These are phyloP conservation scores for Geosmithia putterillii DNA, from an alignment of 2,329 filamentous ascomycete genomes.

Conservation along the genomic window DNA sequence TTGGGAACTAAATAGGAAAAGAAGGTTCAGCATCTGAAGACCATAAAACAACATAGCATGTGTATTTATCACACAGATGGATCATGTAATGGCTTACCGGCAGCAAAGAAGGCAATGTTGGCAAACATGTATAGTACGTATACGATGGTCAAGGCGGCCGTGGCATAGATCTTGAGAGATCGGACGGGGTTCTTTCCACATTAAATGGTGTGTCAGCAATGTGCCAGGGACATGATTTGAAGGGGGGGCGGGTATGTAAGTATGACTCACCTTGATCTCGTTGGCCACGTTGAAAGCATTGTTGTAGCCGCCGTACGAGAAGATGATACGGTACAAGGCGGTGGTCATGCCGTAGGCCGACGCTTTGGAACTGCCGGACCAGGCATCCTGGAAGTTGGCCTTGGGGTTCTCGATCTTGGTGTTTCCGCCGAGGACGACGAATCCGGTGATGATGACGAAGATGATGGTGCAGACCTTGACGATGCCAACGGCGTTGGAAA, in stretches of 20 bases:
- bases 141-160: constrained; percentile 36
- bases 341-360: constrained; percentile 24
- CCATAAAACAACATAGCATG: no score
- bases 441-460: constrained; percentile 48
- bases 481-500: constrained; percentile 42
- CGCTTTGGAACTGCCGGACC: constrained; percentile 16
- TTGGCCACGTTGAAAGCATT: constrained; percentile 53
- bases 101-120: constrained; percentile 50
- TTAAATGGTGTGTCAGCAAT: no score
- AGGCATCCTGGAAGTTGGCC: constrained; percentile 22
- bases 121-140: constrained; percentile 43
- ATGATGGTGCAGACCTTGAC: constrained; percentile 50
- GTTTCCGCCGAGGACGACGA: constrained; percentile 42
- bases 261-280: constrained; percentile 25
- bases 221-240: no score
- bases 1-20: constrained; percentile 25
- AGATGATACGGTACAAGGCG: constrained; percentile 46
- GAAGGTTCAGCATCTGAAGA: no score
- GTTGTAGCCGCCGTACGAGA: constrained; percentile 43
- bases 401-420: constrained; percentile 17
- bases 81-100: constrained; percentile 6
- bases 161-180: constrained; percentile 36
- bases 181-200: constrained; percentile 41
- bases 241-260: background rate
- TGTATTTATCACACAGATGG: background rate